phyloP scores from a whole-genome alignment of 1,139 yeast species.

The Trichomonascaceae sp. region DNA sequence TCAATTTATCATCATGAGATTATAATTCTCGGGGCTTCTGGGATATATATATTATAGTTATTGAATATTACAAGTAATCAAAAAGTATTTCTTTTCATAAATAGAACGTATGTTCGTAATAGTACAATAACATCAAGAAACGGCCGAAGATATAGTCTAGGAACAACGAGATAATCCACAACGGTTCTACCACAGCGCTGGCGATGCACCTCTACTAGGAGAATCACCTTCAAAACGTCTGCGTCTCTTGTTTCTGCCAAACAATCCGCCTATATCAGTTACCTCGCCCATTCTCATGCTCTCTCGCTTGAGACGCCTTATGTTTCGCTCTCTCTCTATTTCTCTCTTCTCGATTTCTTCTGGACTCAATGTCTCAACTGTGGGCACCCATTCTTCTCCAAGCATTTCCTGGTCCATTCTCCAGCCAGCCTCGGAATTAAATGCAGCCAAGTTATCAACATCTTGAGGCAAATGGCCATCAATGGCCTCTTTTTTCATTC shows the following conservation, averaged over 20 bases:
- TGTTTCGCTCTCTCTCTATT: slow-evolving; percentile 87
- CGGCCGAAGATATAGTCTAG: not conserved
- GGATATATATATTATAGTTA: not conserved
- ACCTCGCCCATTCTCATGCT: slow-evolving; percentile 41
- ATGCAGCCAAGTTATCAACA: slow-evolving; percentile 52
- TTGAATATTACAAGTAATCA: not conserved
- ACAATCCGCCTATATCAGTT: slow-evolving; percentile 31
- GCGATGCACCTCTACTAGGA: slow-evolving; percentile 21
- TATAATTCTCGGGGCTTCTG: not conserved
- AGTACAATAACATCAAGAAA: not conserved
- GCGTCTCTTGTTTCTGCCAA: slow-evolving; percentile 29
- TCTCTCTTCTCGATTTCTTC: slow-evolving; percentile 95
- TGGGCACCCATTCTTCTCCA: slow-evolving; percentile 85
- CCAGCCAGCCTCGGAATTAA: slow-evolving; percentile 57
- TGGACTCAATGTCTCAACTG: slow-evolving; percentile 75
- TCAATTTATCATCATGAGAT: not conserved
- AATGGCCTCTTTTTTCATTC: slow-evolving; percentile 75
- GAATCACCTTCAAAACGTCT: slow-evolving; percentile 19
- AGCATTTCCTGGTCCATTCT: slow-evolving; percentile 53
- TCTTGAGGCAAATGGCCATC: slow-evolving; percentile 69
- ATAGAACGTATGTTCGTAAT: not conserved
- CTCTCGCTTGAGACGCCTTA: slow-evolving; percentile 88
- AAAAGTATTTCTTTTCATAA: not conserved
- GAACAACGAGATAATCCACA: not conserved
- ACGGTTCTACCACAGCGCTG: slow-evolving; percentile 18